A percentile compares a stretch with the other conserved stretches of the same genome.
These are phyloP conservation scores for Allantophomopsis lycopodina DNA, from an alignment of 2,329 filamentous ascomycete species.

Conservation along the genomic window DNA sequence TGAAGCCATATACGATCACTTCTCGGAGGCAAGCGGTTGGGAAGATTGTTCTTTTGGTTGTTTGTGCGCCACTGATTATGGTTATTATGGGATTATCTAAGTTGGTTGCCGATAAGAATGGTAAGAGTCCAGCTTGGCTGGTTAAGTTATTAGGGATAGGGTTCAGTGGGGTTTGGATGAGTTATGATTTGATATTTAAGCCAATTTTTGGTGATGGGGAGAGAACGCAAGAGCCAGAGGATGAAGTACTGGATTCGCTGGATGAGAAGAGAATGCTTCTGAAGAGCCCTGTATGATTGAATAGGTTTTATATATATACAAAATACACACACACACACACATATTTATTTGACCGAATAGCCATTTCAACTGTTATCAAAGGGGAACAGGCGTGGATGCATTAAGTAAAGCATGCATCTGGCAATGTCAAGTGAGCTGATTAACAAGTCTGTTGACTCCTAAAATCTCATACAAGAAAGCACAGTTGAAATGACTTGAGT, in stretches of 20 bases:
- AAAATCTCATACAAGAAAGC: too few species aligned
- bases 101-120: slow-evolving; percentile 48
- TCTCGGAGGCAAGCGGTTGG: slow-evolving; percentile 53
- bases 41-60: slow-evolving; percentile 40
- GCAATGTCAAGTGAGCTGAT: too few species aligned
- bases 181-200: slow-evolving; percentile 52
- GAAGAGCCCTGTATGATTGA: too few species aligned
- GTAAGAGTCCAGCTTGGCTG: slow-evolving; percentile 57
- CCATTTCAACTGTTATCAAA: too few species aligned
- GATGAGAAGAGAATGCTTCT: too few species aligned
- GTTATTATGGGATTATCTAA: slow-evolving; percentile 33
- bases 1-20: slow-evolving; percentile 61
- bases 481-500: too few species aligned
- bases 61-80: slow-evolving; percentile 45
- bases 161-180: slow-evolving; percentile 45
- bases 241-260: neutral
- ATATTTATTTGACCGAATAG: too few species aligned
- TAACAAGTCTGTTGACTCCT: too few species aligned
- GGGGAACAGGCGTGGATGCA: too few species aligned
- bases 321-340: too few species aligned
- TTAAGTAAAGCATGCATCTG: too few species aligned
- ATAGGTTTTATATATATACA: too few species aligned
- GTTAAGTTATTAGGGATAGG: slow-evolving; percentile 32
- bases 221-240: slow-evolving; percentile 27
- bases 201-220: slow-evolving; percentile 77